phyloP scores from a whole-genome alignment of 176 grass and related monocot genomes.

The Puccinellia tenuiflora region DNA sequence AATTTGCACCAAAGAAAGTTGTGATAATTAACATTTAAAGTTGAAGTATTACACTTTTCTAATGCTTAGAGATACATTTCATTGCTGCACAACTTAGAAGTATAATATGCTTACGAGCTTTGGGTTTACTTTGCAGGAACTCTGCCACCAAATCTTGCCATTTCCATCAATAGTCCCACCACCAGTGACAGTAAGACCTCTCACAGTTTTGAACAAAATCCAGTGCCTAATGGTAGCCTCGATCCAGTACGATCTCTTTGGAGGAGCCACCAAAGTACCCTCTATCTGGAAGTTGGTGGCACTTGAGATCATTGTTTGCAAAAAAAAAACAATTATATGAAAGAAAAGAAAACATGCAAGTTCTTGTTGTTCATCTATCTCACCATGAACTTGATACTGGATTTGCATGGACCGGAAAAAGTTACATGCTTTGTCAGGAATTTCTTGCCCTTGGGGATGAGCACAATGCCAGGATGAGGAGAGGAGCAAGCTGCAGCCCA shows the following conservation, averaged over 20 bases:
- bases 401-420: slow-evolving; percentile 55
- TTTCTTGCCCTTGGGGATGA: slow-evolving; percentile 37
- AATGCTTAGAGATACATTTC: not conserved
- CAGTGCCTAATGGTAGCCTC: slow-evolving; percentile 31
- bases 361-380: not conserved
- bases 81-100: not conserved
- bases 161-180: slow-evolving; percentile 61
- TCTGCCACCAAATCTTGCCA: slow-evolving; percentile 69
- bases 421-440: slow-evolving; percentile 40
- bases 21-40: no score
- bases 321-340: not conserved
- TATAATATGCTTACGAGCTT: slow-evolving; percentile 35
- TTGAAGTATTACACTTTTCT: not conserved
- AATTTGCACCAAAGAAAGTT: not conserved
- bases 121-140: slow-evolving; percentile 50
- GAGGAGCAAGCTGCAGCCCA: slow-evolving; percentile 56
- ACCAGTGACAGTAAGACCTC: slow-evolving; percentile 38
- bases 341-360: not conserved
- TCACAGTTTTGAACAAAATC: slow-evolving; percentile 38
- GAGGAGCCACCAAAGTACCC: slow-evolving; percentile 56
- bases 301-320: not conserved
- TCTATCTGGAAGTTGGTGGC: slow-evolving; percentile 31
- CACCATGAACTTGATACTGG: slow-evolving; percentile 43
- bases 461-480: slow-evolving; percentile 19
- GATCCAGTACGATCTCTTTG: slow-evolving; percentile 35